These are phyloP conservation scores for Alternaria alternata DNA, from an alignment of 2,329 filamentous ascomycete genomes.

Conservation along the genomic window DNA sequence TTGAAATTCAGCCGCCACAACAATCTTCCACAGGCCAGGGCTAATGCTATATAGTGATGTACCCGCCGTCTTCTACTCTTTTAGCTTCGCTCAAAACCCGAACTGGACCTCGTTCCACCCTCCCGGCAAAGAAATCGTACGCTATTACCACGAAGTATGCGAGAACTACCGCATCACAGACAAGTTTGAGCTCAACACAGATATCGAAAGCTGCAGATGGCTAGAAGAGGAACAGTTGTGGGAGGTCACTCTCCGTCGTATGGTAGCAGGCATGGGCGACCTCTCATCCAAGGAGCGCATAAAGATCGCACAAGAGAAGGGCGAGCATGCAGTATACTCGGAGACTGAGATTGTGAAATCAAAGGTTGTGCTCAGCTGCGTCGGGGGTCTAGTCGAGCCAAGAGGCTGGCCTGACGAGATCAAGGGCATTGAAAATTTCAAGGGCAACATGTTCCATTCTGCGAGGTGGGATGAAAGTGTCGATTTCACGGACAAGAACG, in stretches of 20 bases:
- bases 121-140: slow-evolving; percentile 59
- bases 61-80: slow-evolving; percentile 65
- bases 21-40: not conserved
- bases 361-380: slow-evolving; percentile 64
- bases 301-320: slow-evolving; percentile 55
- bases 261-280: slow-evolving; percentile 64
- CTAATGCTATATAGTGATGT: slow-evolving; percentile 48
- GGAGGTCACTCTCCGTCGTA: slow-evolving; percentile 62
- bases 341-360: slow-evolving; percentile 61
- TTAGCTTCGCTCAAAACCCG: slow-evolving; percentile 63
- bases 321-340: slow-evolving; percentile 57
- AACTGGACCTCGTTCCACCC: slow-evolving; percentile 61
- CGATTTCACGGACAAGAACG: slow-evolving; percentile 63
- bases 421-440: slow-evolving; percentile 62
- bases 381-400: slow-evolving; percentile 66
- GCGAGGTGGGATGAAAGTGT: slow-evolving; percentile 64
- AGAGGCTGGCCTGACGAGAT: slow-evolving; percentile 60
- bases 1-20: not conserved
- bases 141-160: slow-evolving; percentile 64
- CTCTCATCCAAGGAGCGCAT: slow-evolving; percentile 58
- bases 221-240: slow-evolving; percentile 63
- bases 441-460: slow-evolving; percentile 66
- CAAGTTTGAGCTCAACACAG: slow-evolving; percentile 67
- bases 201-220: slow-evolving; percentile 63
- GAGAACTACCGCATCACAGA: slow-evolving; percentile 61